phyloP scores from a whole-genome alignment of 306 rosid genomes.

The Medicago arabica region DNA sequence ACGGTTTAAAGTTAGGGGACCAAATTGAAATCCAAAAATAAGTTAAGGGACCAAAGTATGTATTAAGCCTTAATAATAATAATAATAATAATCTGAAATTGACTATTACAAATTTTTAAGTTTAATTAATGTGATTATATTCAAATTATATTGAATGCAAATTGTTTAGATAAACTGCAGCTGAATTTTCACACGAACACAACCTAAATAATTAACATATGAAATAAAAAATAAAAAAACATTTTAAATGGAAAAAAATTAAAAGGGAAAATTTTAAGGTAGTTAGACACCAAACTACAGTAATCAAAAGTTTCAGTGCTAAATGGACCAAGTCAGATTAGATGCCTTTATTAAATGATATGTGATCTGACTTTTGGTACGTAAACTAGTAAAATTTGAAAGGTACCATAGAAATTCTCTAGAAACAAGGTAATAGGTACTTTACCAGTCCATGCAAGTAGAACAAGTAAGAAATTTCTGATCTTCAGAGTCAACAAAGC shows the following conservation, averaged over 20 bases:
- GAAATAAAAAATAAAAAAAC: background rate
- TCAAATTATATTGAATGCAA: background rate
- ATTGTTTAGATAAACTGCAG: background rate
- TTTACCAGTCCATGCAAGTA: constrained; percentile 80
- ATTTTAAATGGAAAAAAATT: background rate
- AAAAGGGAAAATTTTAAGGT: background rate
- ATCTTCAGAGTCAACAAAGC: constrained; percentile 56
- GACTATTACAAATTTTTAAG: background rate
- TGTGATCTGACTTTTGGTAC: background rate
- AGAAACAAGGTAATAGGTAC: constrained; percentile 44
- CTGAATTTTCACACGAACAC: background rate
- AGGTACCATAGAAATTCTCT: background rate
- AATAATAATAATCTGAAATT: too few species aligned
- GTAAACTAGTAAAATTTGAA: background rate
- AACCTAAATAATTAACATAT: background rate
- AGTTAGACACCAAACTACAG: background rate
- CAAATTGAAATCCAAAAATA: too few species aligned
- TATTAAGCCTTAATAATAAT: too few species aligned
- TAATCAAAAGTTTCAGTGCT: background rate
- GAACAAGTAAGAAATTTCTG: constrained; percentile 68
- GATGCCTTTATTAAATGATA: background rate
- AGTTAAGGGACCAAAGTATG: too few species aligned
- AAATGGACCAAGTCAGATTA: background rate
- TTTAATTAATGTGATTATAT: background rate
- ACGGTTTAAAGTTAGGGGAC: too few species aligned